Base-by-base conservation (phyloP, 345 rosid genomes). In the Mercurialis annua region DNA sequence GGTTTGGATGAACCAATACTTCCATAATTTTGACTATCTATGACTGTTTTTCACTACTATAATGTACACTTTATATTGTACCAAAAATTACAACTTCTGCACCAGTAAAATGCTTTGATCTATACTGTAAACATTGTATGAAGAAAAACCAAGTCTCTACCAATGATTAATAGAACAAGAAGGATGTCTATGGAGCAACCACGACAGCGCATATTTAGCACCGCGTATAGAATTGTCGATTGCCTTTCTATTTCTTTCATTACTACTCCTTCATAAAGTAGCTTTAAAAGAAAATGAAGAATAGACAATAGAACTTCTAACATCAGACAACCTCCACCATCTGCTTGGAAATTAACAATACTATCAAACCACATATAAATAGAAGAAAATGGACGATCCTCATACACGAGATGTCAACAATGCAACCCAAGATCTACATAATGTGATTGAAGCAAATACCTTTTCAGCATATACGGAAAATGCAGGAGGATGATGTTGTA, bases 391-490 rank as follows among this genome's bases (percentile, higher is more conserved):
- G 38, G 59, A n/a, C n/a, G n/a, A 26, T 66, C 42, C 51, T 27
- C 52, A 53, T 26, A 52, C 23, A 9, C 16, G 10, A 53, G 44
- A 31, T n/a, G 44, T 55, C 38, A 51, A 40, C 8, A 20, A 34
- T 30, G 26, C n/a, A 65, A 21, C 43, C 53, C 12, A 31, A 57
- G 12, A 8, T 46, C 30, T 34, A 27, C 23, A 57, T 63, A 69
- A 46, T 48, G 53, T 23, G 53, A 57, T 38, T 46, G 50, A 59
- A 21, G 43, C 34, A 74, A 27, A 51, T 76, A 91, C 97, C 96
- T 91, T 85, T 68, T 89, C 95, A 63, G 91, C 84, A 81, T 87
- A 69, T 60, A 84, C 31, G 50, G 84, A 81, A 71, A 91, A 89
- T 59, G 85, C 71, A 60, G 87, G 78, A 20, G 92, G 90, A 76